These are phyloP conservation scores for Elsinoe batatas DNA, from an alignment of 2,329 filamentous ascomycete genomes.

Conservation along the genomic window DNA sequence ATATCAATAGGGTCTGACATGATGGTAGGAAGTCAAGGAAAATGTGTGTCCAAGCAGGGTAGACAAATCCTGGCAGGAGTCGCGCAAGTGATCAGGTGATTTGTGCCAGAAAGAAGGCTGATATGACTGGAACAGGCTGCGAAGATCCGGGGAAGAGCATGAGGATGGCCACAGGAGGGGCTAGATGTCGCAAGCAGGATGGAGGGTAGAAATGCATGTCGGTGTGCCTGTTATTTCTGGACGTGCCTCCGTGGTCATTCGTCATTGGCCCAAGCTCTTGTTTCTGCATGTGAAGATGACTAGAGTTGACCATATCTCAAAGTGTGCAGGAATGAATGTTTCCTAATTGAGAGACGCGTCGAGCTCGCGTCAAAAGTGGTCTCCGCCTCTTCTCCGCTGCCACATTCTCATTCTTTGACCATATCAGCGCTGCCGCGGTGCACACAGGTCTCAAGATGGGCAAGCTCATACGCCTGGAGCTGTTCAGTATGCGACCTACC, in stretches of 20 bases:
- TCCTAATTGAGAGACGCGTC: slow-evolving; percentile 6
- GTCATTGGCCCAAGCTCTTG: slow-evolving; percentile 12
- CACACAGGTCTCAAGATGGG: slow-evolving; percentile 57
- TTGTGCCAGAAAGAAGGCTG: neutral
- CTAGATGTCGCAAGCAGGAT: neutral
- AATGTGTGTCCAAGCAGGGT: neutral
- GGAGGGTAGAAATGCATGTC: neutral
- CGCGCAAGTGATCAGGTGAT: slow-evolving; percentile 1
- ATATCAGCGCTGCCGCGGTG: neutral
- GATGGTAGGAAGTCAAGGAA: neutral
- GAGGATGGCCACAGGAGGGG: neutral
- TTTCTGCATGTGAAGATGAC: slow-evolving; percentile 11
- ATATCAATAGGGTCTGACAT: slow-evolving; percentile 19
- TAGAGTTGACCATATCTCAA: neutral
- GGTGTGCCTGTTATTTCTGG: slow-evolving; percentile 6
- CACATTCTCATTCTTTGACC: too few species aligned
- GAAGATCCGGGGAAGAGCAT: neutral
- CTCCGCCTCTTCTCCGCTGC: neutral
- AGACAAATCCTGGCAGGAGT: neutral
- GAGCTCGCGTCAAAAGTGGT: neutral
- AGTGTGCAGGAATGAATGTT: neutral
- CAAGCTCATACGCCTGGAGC: slow-evolving; percentile 87
- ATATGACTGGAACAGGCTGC: neutral
- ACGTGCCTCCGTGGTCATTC: slow-evolving; percentile 6
- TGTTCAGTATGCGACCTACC: slow-evolving; percentile 60